Conservation (phyloP, 2,329 filamentous ascomycete genomes). For the Fusarium sp. region DNA sequence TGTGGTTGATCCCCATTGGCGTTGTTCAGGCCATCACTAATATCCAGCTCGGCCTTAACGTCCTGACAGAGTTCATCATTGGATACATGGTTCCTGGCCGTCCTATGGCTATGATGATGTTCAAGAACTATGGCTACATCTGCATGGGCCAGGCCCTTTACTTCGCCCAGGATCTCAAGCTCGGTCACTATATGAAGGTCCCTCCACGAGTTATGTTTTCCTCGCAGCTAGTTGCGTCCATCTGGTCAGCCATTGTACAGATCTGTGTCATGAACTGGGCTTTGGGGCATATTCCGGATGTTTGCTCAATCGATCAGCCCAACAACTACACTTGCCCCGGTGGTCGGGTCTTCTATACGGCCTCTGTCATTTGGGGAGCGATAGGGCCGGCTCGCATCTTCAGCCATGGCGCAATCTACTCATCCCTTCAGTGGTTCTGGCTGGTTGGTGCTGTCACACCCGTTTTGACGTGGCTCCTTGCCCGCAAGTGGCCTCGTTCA, state of each 20-base stretch:
- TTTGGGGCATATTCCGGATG: conserved; percentile 71
- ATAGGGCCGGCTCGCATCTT: conserved; percentile 82
- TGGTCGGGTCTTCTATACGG: conserved; percentile 74
- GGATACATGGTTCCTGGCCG: conserved; percentile 81
- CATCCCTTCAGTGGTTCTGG: conserved; percentile 79
- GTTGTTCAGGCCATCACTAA: conserved; percentile 75
- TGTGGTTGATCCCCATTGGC: conserved; percentile 74
- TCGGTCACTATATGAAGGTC: conserved; percentile 78
- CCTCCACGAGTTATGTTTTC: conserved; percentile 75
- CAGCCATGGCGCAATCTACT: conserved; percentile 73
- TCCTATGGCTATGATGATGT: conserved; percentile 83
- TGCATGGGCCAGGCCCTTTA: conserved; percentile 77
- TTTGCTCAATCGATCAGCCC: conserved; percentile 70
- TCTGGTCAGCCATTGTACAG: conserved; percentile 75
- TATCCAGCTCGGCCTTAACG: conserved; percentile 76
- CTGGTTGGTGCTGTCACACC: conserved; percentile 76
- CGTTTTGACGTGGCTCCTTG: conserved; percentile 73
- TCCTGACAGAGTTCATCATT: conserved; percentile 80
- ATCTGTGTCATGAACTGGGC: conserved; percentile 78
- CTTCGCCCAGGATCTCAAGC: conserved; percentile 76
- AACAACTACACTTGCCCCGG: conserved; percentile 71
- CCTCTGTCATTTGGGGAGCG: conserved; percentile 80
- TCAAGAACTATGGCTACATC: conserved; percentile 81
- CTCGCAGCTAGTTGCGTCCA: conserved; percentile 71
- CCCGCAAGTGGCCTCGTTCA: conserved; percentile 73